Base-by-base conservation (phyloP, 2,329 filamentous ascomycete genomes). In the Pyrenochaeta sp. region DNA sequence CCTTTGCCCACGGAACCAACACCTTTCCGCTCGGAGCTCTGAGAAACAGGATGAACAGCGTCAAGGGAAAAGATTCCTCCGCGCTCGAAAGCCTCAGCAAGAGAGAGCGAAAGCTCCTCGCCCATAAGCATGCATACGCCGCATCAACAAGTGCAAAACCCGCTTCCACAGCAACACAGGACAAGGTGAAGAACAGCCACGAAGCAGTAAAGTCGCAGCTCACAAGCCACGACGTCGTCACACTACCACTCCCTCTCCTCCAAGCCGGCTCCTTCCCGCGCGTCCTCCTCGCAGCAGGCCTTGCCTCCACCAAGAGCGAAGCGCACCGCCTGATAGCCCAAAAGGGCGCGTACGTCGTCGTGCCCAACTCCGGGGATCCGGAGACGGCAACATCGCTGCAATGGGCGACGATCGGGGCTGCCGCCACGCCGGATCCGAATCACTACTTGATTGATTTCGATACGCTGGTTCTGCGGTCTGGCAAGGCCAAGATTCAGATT, bases 331-430 rank as follows among this genome's bases (percentile, higher is more conserved):
- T 88, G 19, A 79, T 84, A 18, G 52, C 67, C 7, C 71, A 75
- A 15, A 73, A 79, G 48, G 85, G 81, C 14, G 80, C 81, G 3
- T 88, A 88, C 58, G 77, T 89, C 3, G 53, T 43, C 1, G 44
- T 75, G 13, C 72, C 71, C 35, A 71, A 50, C 69, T 78, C 40
- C 71, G 84, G 69, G 60, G 67, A 22, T 69, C 75, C 37, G 4
- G 65, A 63, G 7, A 52, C 55, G 2, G 62, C 63, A 2, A 54
- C 56, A 0, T 79, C 75, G 11, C 77, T 90, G 18, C 74, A 78
- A 18, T 91, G 84, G 75, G 81, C 78, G 7, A 78, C 80, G 2
- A 79, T 89, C n/a, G 82, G 83, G 62, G 70, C 78, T 15, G 84
- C 83, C 78, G 80, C 75, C 54, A 74, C 77, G 0, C 69, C 76